phyloP scores from a whole-genome alignment of 495 filamentous ascomycete species.

The Trichoderma asperelloides region DNA sequence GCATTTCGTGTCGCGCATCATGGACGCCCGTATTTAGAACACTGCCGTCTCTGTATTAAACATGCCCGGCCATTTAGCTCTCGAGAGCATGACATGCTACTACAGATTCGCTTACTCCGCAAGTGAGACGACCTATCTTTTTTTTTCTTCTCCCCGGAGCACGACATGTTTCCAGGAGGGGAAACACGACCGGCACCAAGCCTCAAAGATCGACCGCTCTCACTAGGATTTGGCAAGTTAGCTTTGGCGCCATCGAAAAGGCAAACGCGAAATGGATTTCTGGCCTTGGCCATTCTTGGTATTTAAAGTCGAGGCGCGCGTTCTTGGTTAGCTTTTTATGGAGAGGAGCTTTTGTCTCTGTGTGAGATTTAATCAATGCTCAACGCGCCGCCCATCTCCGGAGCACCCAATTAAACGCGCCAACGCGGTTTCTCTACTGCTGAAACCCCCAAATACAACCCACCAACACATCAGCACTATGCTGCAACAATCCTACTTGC shows the following conservation, averaged over 20 bases:
- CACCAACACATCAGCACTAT: not conserved
- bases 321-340: not conserved
- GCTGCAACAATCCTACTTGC: too few relatives aligned
- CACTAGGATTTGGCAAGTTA: not conserved
- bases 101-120: not conserved
- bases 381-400: not conserved
- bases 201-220: not conserved
- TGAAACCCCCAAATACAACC: not conserved
- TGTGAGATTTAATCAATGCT: slow-evolving; percentile 4
- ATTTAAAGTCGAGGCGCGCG: slow-evolving; percentile 1
- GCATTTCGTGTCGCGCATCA: not conserved
- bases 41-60: not conserved
- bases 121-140: not conserved
- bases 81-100: not conserved
- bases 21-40: not conserved
- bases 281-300: not conserved
- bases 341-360: not conserved
- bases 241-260: not conserved
- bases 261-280: not conserved
- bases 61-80: not conserved
- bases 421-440: not conserved
- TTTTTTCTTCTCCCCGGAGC: not conserved
- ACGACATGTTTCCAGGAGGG: not conserved
- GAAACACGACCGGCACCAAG: not conserved
- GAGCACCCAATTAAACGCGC: not conserved